phyloP scores from a whole-genome alignment of 371 early-diverging fungal genomes.

The Lichtheimia corymbifera region DNA sequence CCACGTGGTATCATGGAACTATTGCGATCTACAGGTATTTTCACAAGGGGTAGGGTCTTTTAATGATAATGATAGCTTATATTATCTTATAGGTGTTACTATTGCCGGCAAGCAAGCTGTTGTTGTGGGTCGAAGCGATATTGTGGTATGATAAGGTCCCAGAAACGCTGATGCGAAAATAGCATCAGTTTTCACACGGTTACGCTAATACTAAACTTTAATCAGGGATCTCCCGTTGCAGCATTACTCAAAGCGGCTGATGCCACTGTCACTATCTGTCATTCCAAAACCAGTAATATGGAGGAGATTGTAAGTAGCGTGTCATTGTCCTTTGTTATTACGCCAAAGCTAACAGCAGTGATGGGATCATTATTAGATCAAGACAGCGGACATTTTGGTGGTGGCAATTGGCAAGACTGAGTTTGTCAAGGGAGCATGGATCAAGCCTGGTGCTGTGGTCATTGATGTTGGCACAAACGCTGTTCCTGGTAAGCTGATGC shows the following conservation, averaged over 20 bases:
- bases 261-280: slow-evolving; percentile 92
- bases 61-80: neutral
- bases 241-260: slow-evolving; percentile 73
- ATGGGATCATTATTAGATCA: slow-evolving; percentile 35
- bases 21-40: slow-evolving; percentile 56
- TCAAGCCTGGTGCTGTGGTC: slow-evolving; percentile 89
- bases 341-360: neutral
- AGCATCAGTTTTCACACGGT: neutral
- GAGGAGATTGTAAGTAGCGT: slow-evolving; percentile 8
- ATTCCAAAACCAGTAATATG: slow-evolving; percentile 76
- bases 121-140: slow-evolving; percentile 91
- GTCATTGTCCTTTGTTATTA: neutral
- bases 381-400: slow-evolving; percentile 82
- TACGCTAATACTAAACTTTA: neutral
- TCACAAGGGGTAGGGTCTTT: neutral
- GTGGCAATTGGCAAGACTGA: slow-evolving; percentile 84
- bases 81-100: slow-evolving; percentile 30
- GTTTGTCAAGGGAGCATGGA: slow-evolving; percentile 84
- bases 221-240: slow-evolving; percentile 80
- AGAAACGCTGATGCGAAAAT: neutral
- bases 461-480: slow-evolving; percentile 95
- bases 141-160: slow-evolving; percentile 61
- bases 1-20: slow-evolving; percentile 90
- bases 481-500: slow-evolving; percentile 49
- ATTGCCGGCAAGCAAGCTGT: slow-evolving; percentile 85